A percentile compares a stretch with the other conserved stretches of the same genome.
Conservation (phyloP, 2,329 filamentous ascomycete genomes). For the Aspergillus sojae region DNA sequence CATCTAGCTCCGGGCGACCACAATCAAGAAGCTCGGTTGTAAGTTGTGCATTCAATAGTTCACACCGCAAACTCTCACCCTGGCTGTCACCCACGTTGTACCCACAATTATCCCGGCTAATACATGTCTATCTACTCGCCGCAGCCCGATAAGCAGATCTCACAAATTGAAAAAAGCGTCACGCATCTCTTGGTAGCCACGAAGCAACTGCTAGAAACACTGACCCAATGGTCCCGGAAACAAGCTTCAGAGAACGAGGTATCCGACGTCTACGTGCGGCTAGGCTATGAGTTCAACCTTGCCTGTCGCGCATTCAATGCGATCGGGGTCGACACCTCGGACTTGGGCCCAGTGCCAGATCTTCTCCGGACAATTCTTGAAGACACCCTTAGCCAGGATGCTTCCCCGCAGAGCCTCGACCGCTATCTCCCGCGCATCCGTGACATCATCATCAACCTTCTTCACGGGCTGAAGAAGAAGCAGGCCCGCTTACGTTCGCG, state of each 20-base stretch:
- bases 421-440: slow-evolving; percentile 91
- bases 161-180: slow-evolving; percentile 98
- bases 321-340: slow-evolving; percentile 92
- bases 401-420: slow-evolving; percentile 89
- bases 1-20: slow-evolving; percentile 67
- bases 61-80: not conserved
- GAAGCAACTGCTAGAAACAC: slow-evolving; percentile 93
- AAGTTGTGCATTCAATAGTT: slow-evolving; percentile 39
- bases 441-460: slow-evolving; percentile 96
- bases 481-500: slow-evolving; percentile 78
- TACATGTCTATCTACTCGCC: slow-evolving; percentile 13
- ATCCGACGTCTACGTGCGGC: slow-evolving; percentile 94
- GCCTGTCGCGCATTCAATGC: slow-evolving; percentile 94
- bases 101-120: slow-evolving; percentile 14
- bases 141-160: slow-evolving; percentile 74
- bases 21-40: slow-evolving; percentile 61
- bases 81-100: slow-evolving; percentile 9
- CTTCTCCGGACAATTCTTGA: slow-evolving; percentile 87
- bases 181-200: slow-evolving; percentile 96
- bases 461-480: slow-evolving; percentile 95
- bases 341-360: slow-evolving; percentile 94
- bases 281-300: slow-evolving; percentile 99
- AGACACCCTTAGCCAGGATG: slow-evolving; percentile 94
- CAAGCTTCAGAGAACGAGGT: slow-evolving; percentile 92
- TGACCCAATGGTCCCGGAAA: slow-evolving; percentile 95